Evolutionary conservation across 495 filamentous ascomycete genomes (phyloP).

Genomic region (Aspergillus biplanus): DNA sequence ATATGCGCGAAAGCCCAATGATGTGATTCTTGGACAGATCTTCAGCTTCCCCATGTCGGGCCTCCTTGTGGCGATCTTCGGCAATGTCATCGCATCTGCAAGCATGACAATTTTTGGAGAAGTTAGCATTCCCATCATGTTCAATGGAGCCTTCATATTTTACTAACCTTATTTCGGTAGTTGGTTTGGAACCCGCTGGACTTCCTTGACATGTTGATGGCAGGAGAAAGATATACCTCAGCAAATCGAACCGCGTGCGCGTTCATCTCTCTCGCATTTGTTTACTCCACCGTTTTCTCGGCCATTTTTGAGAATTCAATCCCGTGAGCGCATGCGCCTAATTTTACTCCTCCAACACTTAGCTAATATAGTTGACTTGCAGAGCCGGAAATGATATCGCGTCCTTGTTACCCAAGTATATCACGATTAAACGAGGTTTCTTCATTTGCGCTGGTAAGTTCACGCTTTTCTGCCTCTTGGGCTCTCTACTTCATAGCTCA

Average conservation of each 20-base stretch:
- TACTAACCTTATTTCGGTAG: constrained; percentile 11
- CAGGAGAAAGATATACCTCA: constrained; percentile 31
- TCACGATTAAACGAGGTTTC: constrained; percentile 36
- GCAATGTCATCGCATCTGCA: constrained; percentile 29
- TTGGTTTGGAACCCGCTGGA: constrained; percentile 33
- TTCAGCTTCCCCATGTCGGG: constrained; percentile 40
- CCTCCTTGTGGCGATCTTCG: constrained; percentile 29
- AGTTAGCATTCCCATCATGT: constrained; percentile 8
- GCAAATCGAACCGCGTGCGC: constrained; percentile 20
- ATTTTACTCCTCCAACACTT: not conserved
- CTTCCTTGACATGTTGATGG: constrained; percentile 33
- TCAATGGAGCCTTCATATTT: not conserved
- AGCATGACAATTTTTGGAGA: constrained; percentile 30
- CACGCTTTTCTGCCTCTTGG: not conserved
- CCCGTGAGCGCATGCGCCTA: constrained; percentile 21
- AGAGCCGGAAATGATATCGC: constrained; percentile 39
- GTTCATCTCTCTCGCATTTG: constrained; percentile 31
- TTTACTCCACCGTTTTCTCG: constrained; percentile 32
- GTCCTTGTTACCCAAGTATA: constrained; percentile 33
- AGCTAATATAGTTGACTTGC: constrained; percentile 5
- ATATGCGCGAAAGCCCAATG: constrained; percentile 38
- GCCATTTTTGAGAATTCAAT: constrained; percentile 38
- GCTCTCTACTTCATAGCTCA: not conserved
- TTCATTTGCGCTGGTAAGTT: constrained; percentile 31
- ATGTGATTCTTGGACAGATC: constrained; percentile 39